A percentile compares a stretch with the other conserved stretches of the same genome.
Evolutionary conservation across 768 basidiomycete species (phyloP).

Genomic region (Xerocomus potaroensis): DNA sequence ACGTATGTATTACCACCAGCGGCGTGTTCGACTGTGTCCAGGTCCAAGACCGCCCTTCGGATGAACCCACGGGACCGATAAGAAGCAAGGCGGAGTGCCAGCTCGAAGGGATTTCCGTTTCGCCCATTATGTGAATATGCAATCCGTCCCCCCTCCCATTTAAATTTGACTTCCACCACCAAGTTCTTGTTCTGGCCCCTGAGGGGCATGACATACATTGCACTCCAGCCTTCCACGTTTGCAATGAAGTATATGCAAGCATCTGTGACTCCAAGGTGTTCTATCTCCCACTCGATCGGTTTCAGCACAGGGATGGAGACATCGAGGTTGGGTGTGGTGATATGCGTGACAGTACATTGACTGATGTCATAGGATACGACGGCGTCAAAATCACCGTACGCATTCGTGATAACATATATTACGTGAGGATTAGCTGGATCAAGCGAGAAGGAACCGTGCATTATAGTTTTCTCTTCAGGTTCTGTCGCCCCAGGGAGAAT

Average conservation of each 20-base stretch:
- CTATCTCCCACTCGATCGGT: conserved; percentile 35
- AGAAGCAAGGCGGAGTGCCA: conserved; percentile 31
- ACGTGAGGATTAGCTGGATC: conserved; percentile 28
- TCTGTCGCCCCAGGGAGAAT: conserved; percentile 34
- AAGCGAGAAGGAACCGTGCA: conserved; percentile 28
- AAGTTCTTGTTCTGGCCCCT: conserved; percentile 24
- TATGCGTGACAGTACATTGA: conserved; percentile 29
- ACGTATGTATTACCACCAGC: conserved; percentile 26
- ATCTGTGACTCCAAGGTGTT: conserved; percentile 22
- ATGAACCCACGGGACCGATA: conserved; percentile 30
- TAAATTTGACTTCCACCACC: conserved; percentile 31
- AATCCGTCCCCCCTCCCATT: conserved; percentile 32
- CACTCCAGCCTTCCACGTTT: conserved; percentile 38
- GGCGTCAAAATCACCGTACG: conserved; percentile 37
- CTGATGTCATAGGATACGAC: conserved; percentile 34
- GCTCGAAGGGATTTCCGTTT: conserved; percentile 33
- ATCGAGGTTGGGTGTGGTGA: conserved; percentile 34
- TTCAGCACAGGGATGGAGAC: conserved; percentile 28
- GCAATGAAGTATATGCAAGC: conserved; percentile 32
- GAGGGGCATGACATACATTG: conserved; percentile 29
- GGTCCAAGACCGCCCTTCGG: conserved; percentile 26
- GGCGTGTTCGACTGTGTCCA: conserved; percentile 19
- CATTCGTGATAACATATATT: conserved; percentile 33
- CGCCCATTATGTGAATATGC: conserved; percentile 27
- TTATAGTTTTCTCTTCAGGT: conserved; percentile 24